Percentiles rank a stretch among this genome's conserved stretches.
These are phyloP conservation scores for Termitomyces sp. DNA, from an alignment of 768 basidiomycete genomes.

Conservation along the genomic window DNA sequence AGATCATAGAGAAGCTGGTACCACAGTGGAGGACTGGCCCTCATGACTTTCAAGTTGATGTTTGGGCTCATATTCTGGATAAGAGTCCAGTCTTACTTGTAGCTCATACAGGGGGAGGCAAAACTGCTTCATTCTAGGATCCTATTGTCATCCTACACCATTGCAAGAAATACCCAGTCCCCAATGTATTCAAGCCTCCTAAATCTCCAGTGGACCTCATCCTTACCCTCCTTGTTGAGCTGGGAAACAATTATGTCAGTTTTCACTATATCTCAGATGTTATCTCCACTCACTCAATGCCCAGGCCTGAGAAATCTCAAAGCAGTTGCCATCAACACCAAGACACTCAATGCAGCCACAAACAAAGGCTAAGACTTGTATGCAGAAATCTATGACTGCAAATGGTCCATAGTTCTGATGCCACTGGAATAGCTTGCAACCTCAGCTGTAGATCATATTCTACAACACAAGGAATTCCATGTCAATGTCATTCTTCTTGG, in stretches of 20 bases:
- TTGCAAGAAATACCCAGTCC: conserved; percentile 3
- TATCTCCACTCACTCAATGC: not conserved
- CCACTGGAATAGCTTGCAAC: not conserved
- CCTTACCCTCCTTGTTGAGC: conserved; percentile 20
- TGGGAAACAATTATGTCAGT: no score
- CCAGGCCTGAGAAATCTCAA: not conserved
- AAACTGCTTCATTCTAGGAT: conserved; percentile 15
- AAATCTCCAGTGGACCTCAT: conserved; percentile 14
- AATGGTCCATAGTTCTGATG: no score
- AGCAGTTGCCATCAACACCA: not conserved
- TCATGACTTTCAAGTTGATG: no score
- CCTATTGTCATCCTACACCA: conserved; percentile 16
- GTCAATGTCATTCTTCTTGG: not conserved
- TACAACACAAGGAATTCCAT: not conserved
- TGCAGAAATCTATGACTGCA: not conserved
- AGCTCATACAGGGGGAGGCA: no score
- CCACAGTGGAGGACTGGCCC: no score
- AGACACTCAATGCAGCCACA: not conserved
- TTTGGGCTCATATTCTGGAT: no score
- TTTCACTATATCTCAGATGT: no score
- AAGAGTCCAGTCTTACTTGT: no score
- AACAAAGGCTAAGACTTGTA: not conserved
- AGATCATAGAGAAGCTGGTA: no score
- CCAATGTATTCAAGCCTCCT: conserved; percentile 2
- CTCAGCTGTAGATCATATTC: not conserved